Percentiles rank a stretch among this genome's conserved stretches.
These are phyloP conservation scores for Solanum phureja DNA, from an alignment of 257 asterid genomes.

Conservation along the genomic window DNA sequence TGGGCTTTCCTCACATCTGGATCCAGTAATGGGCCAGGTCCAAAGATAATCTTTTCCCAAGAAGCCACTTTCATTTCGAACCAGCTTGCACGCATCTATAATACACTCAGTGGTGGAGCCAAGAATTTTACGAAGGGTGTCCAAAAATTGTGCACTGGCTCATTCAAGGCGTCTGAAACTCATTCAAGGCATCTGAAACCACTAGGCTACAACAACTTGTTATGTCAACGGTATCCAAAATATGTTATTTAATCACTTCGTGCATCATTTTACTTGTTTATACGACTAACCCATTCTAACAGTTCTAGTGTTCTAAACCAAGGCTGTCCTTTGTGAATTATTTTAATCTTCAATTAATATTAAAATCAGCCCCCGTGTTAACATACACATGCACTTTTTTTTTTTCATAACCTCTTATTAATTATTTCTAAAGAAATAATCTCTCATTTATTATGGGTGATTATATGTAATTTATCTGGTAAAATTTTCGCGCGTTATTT, in stretches of 20 bases:
- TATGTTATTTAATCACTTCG: no score
- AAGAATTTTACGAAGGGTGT: no score
- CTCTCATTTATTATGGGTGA: not conserved
- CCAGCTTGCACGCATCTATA: not conserved
- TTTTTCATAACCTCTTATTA: no score
- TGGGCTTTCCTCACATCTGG: not conserved
- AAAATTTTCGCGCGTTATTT: no score
- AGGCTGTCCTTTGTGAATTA: not conserved
- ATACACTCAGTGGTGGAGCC: not conserved
- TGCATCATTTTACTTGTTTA: no score
- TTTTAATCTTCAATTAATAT: not conserved
- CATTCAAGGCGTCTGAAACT: no score
- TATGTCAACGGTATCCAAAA: no score
- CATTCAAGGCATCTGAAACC: no score
- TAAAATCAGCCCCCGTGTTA: not conserved
- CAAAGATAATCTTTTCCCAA: not conserved
- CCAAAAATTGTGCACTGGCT: no score
- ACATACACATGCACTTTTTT: not conserved
- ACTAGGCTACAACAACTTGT: no score
- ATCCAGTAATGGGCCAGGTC: not conserved
- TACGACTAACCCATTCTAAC: no score
- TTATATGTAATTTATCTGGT: not conserved
- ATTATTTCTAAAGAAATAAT: no score
- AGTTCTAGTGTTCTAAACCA: not conserved
- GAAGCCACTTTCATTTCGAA: not conserved